Conservation (phyloP, 2,329 filamentous ascomycete species). For the Colletotrichum liriopes region DNA sequence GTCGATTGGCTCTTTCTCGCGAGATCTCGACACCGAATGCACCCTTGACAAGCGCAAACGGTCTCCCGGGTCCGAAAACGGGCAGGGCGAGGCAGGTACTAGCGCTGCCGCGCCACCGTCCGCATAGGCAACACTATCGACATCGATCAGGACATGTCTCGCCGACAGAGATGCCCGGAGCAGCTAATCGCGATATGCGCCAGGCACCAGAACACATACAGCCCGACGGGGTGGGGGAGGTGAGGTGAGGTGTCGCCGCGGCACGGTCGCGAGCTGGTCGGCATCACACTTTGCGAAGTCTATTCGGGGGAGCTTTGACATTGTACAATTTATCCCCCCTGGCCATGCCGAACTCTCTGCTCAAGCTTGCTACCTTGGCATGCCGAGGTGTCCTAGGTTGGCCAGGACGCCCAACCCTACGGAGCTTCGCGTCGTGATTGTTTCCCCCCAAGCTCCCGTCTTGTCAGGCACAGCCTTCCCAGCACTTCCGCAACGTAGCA, state of each 20-base stretch:
- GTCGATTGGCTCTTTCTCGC: slow-evolving; percentile 9
- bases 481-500: slow-evolving; percentile 29
- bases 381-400: neutral
- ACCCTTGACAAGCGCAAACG: slow-evolving; percentile 10
- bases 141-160: neutral
- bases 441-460: neutral
- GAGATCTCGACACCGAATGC: slow-evolving; percentile 15
- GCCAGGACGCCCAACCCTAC: neutral
- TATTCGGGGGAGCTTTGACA: slow-evolving; percentile 1
- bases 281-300: neutral
- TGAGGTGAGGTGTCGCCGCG: neutral
- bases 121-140: neutral
- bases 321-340: neutral
- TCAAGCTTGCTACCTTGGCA: neutral
- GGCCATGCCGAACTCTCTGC: neutral
- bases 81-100: neutral
- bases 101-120: neutral
- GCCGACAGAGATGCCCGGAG: neutral
- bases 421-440: neutral
- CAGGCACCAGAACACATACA: neutral
- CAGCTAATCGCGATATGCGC: neutral
- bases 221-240: no score
- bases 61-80: neutral
- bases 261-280: neutral
- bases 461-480: slow-evolving; percentile 16